Base-by-base conservation (phyloP, 2,329 filamentous ascomycete genomes). In the Sarocladium oryzae region DNA sequence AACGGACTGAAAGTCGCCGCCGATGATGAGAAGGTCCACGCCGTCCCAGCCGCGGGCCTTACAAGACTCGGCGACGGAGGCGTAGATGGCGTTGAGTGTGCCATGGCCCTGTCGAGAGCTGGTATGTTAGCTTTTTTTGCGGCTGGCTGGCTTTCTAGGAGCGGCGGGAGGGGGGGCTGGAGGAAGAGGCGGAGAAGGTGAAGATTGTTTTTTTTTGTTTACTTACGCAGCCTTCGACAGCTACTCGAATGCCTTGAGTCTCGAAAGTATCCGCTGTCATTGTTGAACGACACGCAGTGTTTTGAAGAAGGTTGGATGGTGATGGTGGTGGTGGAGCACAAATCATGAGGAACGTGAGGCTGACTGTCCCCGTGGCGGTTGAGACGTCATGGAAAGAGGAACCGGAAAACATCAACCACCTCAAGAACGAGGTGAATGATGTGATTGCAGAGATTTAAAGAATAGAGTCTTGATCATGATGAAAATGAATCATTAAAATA, bases 1-100 rank as follows among this genome's bases (percentile, higher is more conserved):
- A 33, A 91, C 84, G 37, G 93, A 85, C 85, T 90, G 89, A 58
- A 99, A 99, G 65, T 99, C 93, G 24, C 93, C 93, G 52, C 92
- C 89, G 60, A 99, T 96, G 61, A 99, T 95, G 58, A 99, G 72
- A 10, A 96, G 70, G 66, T 99, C 93, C 26, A 97, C 82, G 30
- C 79, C 81, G 57, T 86, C 76, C 91, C 92, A 96, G 21, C 79
- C 79, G 59, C 87, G 86, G 41, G 78, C 73, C 56, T 81, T 73
- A 66, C 85, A 88, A 9, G 89, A 78, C 56, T 80, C 76, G 36
- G 78, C 73, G 23, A 95, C 81, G 1, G 88, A 85, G 1, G 86
- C 81, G 67, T 97, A 99, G 59, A 99, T 97, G 52, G 89, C 87
- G 65, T 97, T 81, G 50, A 99, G 81, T 1, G 85, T 89, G 56